phyloP scores from a whole-genome alignment of 495 filamentous ascomycete genomes.

The Neurospora pannonica region DNA sequence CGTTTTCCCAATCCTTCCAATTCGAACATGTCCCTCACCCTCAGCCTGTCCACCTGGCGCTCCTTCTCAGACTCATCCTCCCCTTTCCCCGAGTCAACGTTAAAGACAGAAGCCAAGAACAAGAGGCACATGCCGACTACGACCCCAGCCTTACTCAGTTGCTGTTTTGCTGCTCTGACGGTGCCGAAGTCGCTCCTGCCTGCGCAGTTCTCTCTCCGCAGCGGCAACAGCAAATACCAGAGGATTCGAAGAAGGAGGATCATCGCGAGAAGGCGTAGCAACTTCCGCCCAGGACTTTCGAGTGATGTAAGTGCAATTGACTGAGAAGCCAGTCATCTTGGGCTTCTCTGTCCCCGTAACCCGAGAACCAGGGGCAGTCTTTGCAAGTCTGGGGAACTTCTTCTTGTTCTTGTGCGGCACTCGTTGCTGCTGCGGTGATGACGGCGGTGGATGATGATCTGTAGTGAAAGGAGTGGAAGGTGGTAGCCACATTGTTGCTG shows the following conservation, averaged over 20 bases:
- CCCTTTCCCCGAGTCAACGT: not conserved
- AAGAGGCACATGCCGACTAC: not conserved
- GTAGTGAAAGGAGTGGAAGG: not conserved
- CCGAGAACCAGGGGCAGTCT: not conserved
- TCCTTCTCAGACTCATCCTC: not conserved
- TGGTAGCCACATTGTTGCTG: not conserved
- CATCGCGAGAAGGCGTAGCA: not conserved
- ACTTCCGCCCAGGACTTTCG: not conserved
- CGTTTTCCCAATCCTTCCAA: not conserved
- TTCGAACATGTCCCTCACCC: not conserved
- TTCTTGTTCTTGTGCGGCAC: not conserved
- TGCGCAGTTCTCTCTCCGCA: not conserved
- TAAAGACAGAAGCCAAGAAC: not conserved
- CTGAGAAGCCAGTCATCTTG: not conserved
- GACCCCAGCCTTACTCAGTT: not conserved
- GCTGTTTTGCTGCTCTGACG: not conserved
- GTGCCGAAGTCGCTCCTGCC: not conserved
- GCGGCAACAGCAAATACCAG: not conserved
- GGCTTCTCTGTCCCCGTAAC: not conserved
- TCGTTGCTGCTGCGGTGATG: not conserved
- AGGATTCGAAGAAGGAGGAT: not conserved
- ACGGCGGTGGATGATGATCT: not conserved
- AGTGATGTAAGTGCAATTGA: not conserved
- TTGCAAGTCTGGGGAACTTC: not conserved
- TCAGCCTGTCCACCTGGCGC: not conserved